A percentile compares a stretch with the other conserved stretches of the same genome.
Conservation (phyloP, 371 early-diverging fungal genomes). For the Rhizopus sp. region DNA sequence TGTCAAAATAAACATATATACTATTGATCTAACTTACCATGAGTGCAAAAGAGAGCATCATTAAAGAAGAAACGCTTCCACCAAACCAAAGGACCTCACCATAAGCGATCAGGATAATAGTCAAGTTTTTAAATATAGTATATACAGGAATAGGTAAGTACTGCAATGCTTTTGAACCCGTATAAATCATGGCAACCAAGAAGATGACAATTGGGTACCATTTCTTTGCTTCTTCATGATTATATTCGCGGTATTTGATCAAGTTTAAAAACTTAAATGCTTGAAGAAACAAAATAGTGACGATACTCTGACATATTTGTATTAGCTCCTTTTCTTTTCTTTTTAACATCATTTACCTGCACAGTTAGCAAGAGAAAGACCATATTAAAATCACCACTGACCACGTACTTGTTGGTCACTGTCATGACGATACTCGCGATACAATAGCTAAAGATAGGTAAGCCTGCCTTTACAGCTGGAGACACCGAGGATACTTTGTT, state of each 20-base stretch:
- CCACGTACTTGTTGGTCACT: conserved; percentile 93
- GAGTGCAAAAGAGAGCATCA: conserved; percentile 83
- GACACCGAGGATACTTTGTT: conserved; percentile 19
- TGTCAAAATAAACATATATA: background rate
- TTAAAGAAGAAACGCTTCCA: conserved; percentile 75
- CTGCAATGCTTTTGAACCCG: conserved; percentile 94
- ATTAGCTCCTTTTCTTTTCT: background rate
- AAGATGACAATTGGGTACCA: conserved; percentile 91
- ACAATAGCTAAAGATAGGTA: conserved; percentile 86
- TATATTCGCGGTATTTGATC: conserved; percentile 68
- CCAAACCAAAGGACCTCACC: conserved; percentile 88
- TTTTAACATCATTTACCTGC: conserved; percentile 58
- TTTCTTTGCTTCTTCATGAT: conserved; percentile 62
- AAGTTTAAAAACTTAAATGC: conserved; percentile 65
- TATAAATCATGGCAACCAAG: conserved; percentile 96
- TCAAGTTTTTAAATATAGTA: conserved; percentile 98
- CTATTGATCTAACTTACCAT: conserved; percentile 63
- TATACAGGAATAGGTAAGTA: conserved; percentile 94
- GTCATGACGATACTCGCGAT: conserved; percentile 94
- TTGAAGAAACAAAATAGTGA: conserved; percentile 40
- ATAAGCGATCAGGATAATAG: conserved; percentile 96
- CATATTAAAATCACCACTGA: conserved; percentile 88
- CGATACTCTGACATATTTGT: conserved; percentile 28
- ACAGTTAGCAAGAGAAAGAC: conserved; percentile 87
- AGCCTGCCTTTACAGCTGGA: conserved; percentile 24